phyloP scores from a whole-genome alignment of 208 protist genomes.

The Herpetomonas tarakana region DNA sequence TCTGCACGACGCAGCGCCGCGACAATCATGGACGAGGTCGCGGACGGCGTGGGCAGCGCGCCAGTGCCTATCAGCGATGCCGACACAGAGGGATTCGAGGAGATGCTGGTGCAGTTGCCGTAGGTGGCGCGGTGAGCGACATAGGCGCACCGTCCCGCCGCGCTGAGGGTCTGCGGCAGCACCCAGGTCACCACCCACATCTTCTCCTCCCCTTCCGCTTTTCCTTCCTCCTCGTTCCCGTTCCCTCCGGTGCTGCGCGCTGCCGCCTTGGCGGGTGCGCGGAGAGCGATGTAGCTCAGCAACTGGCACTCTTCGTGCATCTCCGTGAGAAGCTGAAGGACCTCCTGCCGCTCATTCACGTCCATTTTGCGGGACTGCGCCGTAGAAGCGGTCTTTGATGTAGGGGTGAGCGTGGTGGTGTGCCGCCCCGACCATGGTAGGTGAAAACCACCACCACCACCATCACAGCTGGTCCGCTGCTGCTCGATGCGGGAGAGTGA shows the following conservation, averaged over 20 bases:
- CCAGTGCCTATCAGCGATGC: no score
- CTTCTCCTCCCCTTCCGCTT: neutral
- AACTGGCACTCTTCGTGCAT: conserved; percentile 34
- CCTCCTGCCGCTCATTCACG: neutral
- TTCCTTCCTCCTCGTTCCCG: neutral
- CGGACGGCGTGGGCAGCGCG: neutral
- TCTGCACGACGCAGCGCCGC: neutral
- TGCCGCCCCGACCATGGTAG: no score
- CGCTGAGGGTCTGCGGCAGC: neutral
- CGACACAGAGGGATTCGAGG: neutral
- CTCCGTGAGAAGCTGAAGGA: conserved; percentile 23
- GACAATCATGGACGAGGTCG: neutral
- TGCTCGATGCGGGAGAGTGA: conserved; percentile 1
- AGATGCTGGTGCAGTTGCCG: neutral
- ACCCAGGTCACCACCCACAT: conserved; percentile 1
- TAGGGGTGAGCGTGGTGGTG: no score
- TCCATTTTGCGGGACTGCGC: neutral
- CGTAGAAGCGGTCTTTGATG: no score
- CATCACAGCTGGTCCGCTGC: no score
- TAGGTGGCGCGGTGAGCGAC: neutral
- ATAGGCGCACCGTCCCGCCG: neutral
- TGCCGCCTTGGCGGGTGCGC: neutral
- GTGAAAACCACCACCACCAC: no score
- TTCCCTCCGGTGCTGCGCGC: no score
- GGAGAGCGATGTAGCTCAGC: neutral